Base-by-base conservation (phyloP, 306 rosid genomes). In the Begonia loranthoides region DNA sequence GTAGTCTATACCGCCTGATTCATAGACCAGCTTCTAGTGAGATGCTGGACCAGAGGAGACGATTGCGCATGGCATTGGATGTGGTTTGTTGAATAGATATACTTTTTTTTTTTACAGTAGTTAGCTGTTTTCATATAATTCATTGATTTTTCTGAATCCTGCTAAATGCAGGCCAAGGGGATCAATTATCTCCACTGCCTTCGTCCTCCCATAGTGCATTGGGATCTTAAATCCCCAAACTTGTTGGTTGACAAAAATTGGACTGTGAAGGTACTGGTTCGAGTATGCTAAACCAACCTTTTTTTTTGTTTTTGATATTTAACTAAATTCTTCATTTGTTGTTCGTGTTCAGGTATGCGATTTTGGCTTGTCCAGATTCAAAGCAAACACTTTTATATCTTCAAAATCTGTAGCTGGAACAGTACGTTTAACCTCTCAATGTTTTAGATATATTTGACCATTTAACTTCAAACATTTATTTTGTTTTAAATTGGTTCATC, bases 201-300 rank as follows among this genome's bases (percentile, higher is more conserved):
- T 51, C 80, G 69, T 67, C 99, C 99, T 60, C 93, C 99, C 3
- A 68, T 90, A 5, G 80, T 90, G 65, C 99, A 90, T 55, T 86
- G 93, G 99, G 99, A 90, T 76, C 99, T 90, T 36, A 90, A 90
- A 74, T 86, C 99, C 52, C 99, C 99, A 28, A 90, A 90, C 65
- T 69, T 90, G 68, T 71, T 90, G 62, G 96, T 90, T 48, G 99
- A 90, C 60, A 90, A 78, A 71, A 86, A 83, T 67, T 90, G 99
- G 99, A 90, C 86, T 4, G 88, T 82, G 11, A 90, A 90, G 93
- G 99, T 86, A 56, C 44, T n/a, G 41, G 63, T 36, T n/a, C 15
- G 4, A 22, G 9, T 13, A 41, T 21, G 4, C 10, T 49, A 24
- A 1, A n/a, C 19, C 21, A 49, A 48, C 11, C 11, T 28, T 7